Conservation (phyloP, 192 early-diverging fungal species). For the Entomortierella parvispora region DNA sequence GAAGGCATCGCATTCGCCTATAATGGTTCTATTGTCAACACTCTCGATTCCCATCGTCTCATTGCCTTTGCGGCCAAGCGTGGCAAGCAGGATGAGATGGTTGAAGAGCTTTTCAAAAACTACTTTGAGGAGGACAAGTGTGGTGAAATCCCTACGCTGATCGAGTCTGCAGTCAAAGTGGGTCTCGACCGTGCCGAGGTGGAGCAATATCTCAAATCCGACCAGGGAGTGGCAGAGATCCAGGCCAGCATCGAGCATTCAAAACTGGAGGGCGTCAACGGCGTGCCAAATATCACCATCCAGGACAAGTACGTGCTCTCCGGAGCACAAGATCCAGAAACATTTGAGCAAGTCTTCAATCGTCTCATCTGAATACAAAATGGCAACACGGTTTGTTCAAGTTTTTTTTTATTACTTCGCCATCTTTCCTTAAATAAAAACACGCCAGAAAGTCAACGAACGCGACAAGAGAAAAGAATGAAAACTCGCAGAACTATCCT, state of each 20-base stretch:
- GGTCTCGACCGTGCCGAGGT: constrained; percentile 66
- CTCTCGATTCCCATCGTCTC: constrained; percentile 73
- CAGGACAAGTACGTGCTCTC: constrained; percentile 68
- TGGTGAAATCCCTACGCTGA: constrained; percentile 66
- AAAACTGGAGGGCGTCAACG: constrained; percentile 60
- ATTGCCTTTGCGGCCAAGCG: constrained; percentile 63
- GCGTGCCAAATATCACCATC: constrained; percentile 80
- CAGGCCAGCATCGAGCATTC: constrained; percentile 56
- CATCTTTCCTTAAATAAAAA: no score
- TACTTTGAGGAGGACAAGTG: constrained; percentile 84
- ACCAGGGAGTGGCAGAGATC: constrained; percentile 62
- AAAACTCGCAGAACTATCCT: no score
- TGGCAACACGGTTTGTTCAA: no score
- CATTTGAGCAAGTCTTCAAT: constrained; percentile 68
- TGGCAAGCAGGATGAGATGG: constrained; percentile 65
- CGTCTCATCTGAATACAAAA: constrained; percentile 34
- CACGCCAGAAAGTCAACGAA: no score
- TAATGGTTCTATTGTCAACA: constrained; percentile 72
- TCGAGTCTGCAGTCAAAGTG: constrained; percentile 63
- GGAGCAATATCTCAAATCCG: constrained; percentile 62
- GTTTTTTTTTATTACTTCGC: no score
- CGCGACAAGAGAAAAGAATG: no score
- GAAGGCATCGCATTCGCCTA: constrained; percentile 76
- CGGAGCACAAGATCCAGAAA: constrained; percentile 75
- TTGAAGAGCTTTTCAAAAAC: constrained; percentile 68